phyloP scores from a whole-genome alignment of 805 yeast species.

The Torulaspora maleeae region DNA sequence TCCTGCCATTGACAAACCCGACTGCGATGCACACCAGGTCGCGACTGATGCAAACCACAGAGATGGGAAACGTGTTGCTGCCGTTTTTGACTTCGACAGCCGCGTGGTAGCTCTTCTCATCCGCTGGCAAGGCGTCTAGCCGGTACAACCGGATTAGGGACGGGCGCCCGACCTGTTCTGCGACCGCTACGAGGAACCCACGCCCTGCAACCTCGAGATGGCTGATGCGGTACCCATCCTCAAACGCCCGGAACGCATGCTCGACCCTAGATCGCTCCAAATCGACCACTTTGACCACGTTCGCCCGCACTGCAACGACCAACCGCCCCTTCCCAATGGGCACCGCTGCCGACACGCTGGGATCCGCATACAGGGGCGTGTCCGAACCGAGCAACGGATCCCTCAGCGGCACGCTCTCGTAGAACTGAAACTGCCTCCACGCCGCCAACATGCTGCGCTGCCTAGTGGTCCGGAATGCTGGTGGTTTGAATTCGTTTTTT shows the following conservation, averaged over 20 bases:
- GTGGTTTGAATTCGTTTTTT: conserved; percentile 13
- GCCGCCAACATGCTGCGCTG: conserved; percentile 15
- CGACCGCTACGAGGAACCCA: conserved; percentile 61
- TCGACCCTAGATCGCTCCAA: conserved; percentile 42
- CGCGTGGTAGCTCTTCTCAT: conserved; percentile 48
- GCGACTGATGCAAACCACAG: conserved; percentile 24
- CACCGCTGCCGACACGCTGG: conserved; percentile 59
- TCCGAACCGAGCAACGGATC: conserved; percentile 71
- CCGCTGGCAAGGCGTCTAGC: conserved; percentile 44
- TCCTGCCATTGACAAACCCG: conserved; percentile 56
- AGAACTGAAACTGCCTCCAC: conserved; percentile 85
- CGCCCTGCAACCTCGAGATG: conserved; percentile 47
- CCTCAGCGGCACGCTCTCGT: conserved; percentile 73
- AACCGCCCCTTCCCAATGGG: conserved; percentile 49
- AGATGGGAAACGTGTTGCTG: conserved; percentile 68
- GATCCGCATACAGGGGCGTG: conserved; percentile 72
- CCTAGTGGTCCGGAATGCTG: not conserved
- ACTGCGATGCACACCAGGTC: conserved; percentile 29
- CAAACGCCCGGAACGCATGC: conserved; percentile 58
- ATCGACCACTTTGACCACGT: conserved; percentile 54
- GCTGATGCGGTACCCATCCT: conserved; percentile 58
- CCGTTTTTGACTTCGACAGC: conserved; percentile 63
- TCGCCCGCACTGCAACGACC: conserved; percentile 54
- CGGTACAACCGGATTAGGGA: conserved; percentile 70
- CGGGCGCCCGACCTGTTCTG: conserved; percentile 70